These are phyloP conservation scores for Pulveroboletus ravenelii DNA, from an alignment of 768 basidiomycete genomes.

Conservation along the genomic window DNA sequence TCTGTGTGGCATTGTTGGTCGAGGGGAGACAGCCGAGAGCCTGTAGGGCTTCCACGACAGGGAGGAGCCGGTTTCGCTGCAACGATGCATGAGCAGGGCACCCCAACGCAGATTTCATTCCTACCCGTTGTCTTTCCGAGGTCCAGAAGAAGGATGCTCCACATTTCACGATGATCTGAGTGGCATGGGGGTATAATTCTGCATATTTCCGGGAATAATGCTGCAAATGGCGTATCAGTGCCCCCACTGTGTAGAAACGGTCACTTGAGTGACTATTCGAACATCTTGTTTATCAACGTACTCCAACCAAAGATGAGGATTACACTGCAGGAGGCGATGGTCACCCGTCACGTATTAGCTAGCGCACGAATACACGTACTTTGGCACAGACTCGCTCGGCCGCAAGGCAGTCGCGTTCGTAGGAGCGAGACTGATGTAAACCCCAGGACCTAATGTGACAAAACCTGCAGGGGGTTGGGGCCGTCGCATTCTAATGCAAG, in stretches of 20 bases:
- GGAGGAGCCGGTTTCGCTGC: slow-evolving; percentile 17
- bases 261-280: neutral
- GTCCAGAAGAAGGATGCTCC: slow-evolving; percentile 18
- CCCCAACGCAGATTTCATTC: neutral
- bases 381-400: slow-evolving; percentile 11
- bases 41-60: slow-evolving; percentile 22
- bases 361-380: slow-evolving; percentile 11
- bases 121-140: slow-evolving; percentile 11
- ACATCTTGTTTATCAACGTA: slow-evolving; percentile 1
- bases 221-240: slow-evolving; percentile 22
- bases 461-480: slow-evolving; percentile 16
- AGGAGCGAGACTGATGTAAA: slow-evolving; percentile 10
- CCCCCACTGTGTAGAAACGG: slow-evolving; percentile 19
- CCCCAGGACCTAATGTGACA: slow-evolving; percentile 11
- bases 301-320: slow-evolving; percentile 31
- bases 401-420: neutral
- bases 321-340: slow-evolving; percentile 9
- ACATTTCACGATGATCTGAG: slow-evolving; percentile 27
- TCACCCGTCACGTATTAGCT: neutral
- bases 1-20: neutral
- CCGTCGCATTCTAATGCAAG: slow-evolving; percentile 5
- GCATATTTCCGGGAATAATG: slow-evolving; percentile 23
- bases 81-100: neutral
- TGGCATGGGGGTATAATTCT: slow-evolving; percentile 24
- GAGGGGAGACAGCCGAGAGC: slow-evolving; percentile 21